Percentiles rank a stretch among this genome's conserved stretches.
Evolutionary conservation across 139 green algal species (phyloP).

Genomic region (Tetraselmis striata): DNA sequence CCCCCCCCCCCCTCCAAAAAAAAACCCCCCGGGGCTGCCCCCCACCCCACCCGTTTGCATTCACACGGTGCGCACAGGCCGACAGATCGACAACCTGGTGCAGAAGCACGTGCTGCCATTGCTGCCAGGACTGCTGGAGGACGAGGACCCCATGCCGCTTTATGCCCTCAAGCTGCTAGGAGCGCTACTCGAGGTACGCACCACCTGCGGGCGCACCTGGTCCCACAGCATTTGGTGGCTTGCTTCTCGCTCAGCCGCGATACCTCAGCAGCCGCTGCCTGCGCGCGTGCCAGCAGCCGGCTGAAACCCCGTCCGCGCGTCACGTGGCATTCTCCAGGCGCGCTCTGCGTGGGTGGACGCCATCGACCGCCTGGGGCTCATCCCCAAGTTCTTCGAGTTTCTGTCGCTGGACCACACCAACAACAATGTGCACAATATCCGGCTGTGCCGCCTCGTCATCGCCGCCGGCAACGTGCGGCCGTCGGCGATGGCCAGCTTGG

Average conservation of each 20-base stretch:
- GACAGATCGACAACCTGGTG: conserved; percentile 47
- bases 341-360: conserved; percentile 27
- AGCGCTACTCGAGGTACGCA: conserved; percentile 31
- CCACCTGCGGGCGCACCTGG: too few species aligned
- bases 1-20: too few species aligned
- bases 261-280: too few species aligned
- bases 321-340: background rate
- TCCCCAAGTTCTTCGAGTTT: conserved; percentile 74
- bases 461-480: conserved; percentile 21
- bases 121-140: conserved; percentile 64
- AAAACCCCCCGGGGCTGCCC: too few species aligned
- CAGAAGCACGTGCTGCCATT: conserved; percentile 60
- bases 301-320: background rate
- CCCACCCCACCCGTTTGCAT: too few species aligned
- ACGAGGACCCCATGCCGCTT: conserved; percentile 84
- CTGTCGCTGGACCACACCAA: conserved; percentile 77
- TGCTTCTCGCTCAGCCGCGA: too few species aligned
- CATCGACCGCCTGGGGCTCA: conserved; percentile 51
- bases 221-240: too few species aligned
- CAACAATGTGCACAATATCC: conserved; percentile 94
- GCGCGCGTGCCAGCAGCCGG: too few species aligned
- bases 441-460: conserved; percentile 68
- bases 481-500: conserved; percentile 17
- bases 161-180: conserved; percentile 81
- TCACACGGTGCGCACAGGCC: too few species aligned